A percentile compares a stretch with the other conserved stretches of the same genome.
These are phyloP conservation scores for Antarctomyces pellizariae DNA, from an alignment of 495 filamentous ascomycete genomes.

Conservation along the genomic window DNA sequence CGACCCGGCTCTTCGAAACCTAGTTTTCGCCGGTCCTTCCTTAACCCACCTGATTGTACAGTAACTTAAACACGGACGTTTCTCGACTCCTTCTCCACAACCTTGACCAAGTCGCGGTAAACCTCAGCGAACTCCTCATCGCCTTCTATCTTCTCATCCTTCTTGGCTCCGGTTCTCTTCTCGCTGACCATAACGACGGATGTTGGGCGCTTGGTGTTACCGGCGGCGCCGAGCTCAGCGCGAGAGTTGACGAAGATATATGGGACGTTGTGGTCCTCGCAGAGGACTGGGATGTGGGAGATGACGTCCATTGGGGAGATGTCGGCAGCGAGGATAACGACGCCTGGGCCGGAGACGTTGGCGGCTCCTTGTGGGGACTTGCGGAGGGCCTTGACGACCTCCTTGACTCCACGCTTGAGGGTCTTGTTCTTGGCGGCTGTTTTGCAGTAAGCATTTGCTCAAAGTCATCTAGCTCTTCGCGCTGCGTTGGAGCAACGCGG, in stretches of 20 bases:
- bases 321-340: slow-evolving; percentile 85
- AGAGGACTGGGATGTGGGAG: slow-evolving; percentile 86
- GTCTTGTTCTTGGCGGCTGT: slow-evolving; percentile 77
- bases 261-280: slow-evolving; percentile 88
- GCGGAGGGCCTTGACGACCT: slow-evolving; percentile 90
- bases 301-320: slow-evolving; percentile 96
- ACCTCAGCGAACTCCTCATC: slow-evolving; percentile 48
- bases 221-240: slow-evolving; percentile 75
- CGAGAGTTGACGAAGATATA: slow-evolving; percentile 80
- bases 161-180: slow-evolving; percentile 29
- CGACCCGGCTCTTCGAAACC: too few species aligned
- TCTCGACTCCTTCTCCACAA: slow-evolving; percentile 43
- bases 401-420: slow-evolving; percentile 92
- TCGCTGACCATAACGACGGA: slow-evolving; percentile 73
- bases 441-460: slow-evolving; percentile 6
- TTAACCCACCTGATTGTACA: too few species aligned
- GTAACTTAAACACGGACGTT: slow-evolving; percentile 15
- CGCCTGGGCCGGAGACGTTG: slow-evolving; percentile 31
- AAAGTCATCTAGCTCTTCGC: neutral
- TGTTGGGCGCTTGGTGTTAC: slow-evolving; percentile 81
- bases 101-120: slow-evolving; percentile 48
- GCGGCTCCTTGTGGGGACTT: slow-evolving; percentile 44
- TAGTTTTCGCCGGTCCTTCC: too few species aligned
- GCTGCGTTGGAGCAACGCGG: slow-evolving; percentile 1
- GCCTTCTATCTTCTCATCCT: slow-evolving; percentile 25